A percentile compares a stretch with the other conserved stretches of the same genome.
Evolutionary conservation across 2,329 filamentous ascomycete species (phyloP).

Genomic region (Phyllosticta capitalensis): DNA sequence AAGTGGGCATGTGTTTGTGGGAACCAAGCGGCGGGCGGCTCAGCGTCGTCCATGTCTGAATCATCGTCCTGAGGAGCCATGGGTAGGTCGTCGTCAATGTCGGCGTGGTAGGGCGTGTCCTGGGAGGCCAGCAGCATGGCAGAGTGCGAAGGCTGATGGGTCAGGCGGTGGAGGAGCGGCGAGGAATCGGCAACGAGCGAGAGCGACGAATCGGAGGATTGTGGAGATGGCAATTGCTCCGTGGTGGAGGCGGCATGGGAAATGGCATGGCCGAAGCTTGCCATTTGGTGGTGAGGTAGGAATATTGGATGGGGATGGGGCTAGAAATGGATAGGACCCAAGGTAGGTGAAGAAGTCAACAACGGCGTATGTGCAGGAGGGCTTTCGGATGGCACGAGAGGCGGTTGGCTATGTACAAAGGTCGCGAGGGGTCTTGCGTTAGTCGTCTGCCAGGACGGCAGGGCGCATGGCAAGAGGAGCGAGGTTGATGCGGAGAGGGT

Average conservation of each 20-base stretch:
- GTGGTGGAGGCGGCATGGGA: background rate
- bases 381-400: slow-evolving; percentile 5
- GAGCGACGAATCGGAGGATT: background rate
- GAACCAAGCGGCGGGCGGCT: slow-evolving; percentile 5
- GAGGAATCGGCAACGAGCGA: background rate
- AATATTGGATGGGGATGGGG: background rate
- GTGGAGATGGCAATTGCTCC: background rate
- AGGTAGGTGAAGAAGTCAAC: slow-evolving; percentile 10
- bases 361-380: slow-evolving; percentile 10
- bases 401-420: slow-evolving; percentile 10
- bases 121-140: background rate
- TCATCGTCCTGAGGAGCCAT: slow-evolving; percentile 8
- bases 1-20: background rate
- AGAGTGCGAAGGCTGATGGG: background rate
- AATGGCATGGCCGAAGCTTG: slow-evolving; percentile 7
- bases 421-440: slow-evolving; percentile 3
- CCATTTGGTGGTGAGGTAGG: background rate
- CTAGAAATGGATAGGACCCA: slow-evolving; percentile 7
- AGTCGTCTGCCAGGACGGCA: slow-evolving; percentile 9
- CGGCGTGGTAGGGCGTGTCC: slow-evolving; percentile 2
- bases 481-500: slow-evolving; percentile 7
- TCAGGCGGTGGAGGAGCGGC: slow-evolving; percentile 3
- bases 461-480: slow-evolving; percentile 7
- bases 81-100: background rate
- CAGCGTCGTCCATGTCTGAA: slow-evolving; percentile 10